Percentiles rank a stretch among this genome's conserved stretches.
Evolutionary conservation across 345 rosid species (phyloP).

Genomic region (Physaria fendleri): DNA sequence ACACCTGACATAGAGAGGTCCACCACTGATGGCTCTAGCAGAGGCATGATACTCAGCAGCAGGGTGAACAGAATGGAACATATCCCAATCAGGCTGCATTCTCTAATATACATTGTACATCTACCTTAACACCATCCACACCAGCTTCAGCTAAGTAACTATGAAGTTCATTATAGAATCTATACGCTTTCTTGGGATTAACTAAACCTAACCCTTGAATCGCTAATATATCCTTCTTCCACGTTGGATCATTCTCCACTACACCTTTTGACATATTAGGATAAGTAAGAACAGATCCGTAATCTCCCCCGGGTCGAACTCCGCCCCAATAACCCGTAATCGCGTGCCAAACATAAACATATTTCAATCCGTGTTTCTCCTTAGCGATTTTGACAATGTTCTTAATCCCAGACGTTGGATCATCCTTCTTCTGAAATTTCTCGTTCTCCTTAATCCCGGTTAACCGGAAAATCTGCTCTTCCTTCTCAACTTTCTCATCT

Average conservation of each 20-base stretch:
- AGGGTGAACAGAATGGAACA: constrained; percentile 89
- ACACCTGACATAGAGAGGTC: constrained; percentile 85
- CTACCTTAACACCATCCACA: constrained; percentile 90
- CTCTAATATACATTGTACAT: constrained; percentile 84
- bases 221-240: constrained; percentile 63
- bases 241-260: constrained; percentile 71
- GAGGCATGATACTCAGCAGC: constrained; percentile 96
- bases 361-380: constrained; percentile 58
- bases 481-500: constrained; percentile 24
- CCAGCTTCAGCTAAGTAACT: constrained; percentile 77
- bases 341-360: constrained; percentile 95
- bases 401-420: constrained; percentile 62
- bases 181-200: constrained; percentile 63
- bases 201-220: constrained; percentile 82
- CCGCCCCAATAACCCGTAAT: constrained; percentile 98
- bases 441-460: constrained; percentile 73
- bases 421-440: constrained; percentile 63
- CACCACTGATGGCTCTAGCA: constrained; percentile 92
- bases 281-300: constrained; percentile 63
- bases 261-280: constrained; percentile 64
- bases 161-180: constrained; percentile 72
- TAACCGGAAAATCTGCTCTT: constrained; percentile 40
- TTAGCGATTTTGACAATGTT: constrained; percentile 62
- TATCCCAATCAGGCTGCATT: constrained; percentile 99
- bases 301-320: constrained; percentile 71